A percentile compares a stretch with the other conserved stretches of the same genome.
These are phyloP conservation scores for Solanum hybrid DNA, from an alignment of 305 asterid species.

Conservation along the genomic window DNA sequence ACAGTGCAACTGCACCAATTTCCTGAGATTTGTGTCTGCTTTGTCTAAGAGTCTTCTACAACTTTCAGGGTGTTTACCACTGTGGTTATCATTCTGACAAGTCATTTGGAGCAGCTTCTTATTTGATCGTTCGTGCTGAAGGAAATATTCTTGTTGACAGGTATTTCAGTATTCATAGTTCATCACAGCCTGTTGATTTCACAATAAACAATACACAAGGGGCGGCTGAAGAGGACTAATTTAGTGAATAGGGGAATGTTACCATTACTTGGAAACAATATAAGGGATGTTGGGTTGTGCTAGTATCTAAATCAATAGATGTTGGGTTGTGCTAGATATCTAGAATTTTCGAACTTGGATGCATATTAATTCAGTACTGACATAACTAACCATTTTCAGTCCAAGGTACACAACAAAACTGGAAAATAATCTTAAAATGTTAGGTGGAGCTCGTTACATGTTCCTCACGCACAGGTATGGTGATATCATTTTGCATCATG, in stretches of 20 bases:
- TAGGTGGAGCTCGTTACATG: conserved; percentile 69
- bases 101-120: conserved; percentile 62
- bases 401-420: conserved; percentile 46
- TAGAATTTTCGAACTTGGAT: not conserved
- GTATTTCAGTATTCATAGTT: conserved; percentile 18
- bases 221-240: not conserved
- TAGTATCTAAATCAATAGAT: not conserved
- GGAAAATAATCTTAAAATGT: conserved; percentile 41
- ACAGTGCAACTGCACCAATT: not conserved
- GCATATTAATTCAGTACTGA: not conserved
- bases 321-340: not conserved
- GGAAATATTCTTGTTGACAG: conserved; percentile 69
- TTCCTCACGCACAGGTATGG: conserved; percentile 65
- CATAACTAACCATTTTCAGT: conserved; percentile 27
- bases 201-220: not conserved
- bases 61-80: conserved; percentile 55
- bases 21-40: not conserved
- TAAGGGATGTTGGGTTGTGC: not conserved
- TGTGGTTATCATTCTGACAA: conserved; percentile 68
- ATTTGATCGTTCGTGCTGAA: conserved; percentile 46
- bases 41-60: not conserved
- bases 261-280: not conserved
- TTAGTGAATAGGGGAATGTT: not conserved
- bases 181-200: not conserved
- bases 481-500: not conserved